A percentile compares a stretch with the other conserved stretches of the same genome.
phyloP scores from a whole-genome alignment of 179 eudicot species.

The Drosera spatulata region DNA sequence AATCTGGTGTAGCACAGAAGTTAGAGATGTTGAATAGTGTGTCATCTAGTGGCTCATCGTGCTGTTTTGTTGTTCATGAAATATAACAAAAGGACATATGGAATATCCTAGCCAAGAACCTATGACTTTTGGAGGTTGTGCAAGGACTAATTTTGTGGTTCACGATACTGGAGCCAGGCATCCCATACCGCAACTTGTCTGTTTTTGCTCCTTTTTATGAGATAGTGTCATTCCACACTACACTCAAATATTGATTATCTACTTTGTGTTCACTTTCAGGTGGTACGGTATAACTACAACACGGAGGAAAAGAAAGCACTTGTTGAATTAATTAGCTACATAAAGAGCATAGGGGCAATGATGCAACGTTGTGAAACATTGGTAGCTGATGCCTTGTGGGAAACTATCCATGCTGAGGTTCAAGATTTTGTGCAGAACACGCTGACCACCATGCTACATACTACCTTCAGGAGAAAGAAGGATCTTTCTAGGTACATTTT shows the following conservation, averaged over 20 bases:
- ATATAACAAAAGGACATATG: no score
- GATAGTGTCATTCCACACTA: neutral
- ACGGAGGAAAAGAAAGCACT: constrained; percentile 85
- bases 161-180: no score
- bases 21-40: no score
- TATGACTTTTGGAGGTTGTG: no score
- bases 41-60: no score
- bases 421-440: constrained; percentile 98
- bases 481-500: constrained; percentile 71
- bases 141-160: no score
- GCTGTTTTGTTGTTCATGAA: no score
- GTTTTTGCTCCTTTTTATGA: no score
- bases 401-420: constrained; percentile 96
- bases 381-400: constrained; percentile 97
- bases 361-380: constrained; percentile 86
- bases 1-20: no score
- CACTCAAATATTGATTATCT: neutral
- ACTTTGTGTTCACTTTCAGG: constrained; percentile 27
- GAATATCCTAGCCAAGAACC: no score
- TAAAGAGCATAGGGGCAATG: constrained; percentile 86
- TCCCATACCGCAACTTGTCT: no score
- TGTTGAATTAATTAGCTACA: constrained; percentile 89
- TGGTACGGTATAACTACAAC: constrained; percentile 82
- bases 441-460: constrained; percentile 84
- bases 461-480: constrained; percentile 91